phyloP scores from a whole-genome alignment of 1,284 basidiomycete species.

The Leccinum pallidistipes region DNA sequence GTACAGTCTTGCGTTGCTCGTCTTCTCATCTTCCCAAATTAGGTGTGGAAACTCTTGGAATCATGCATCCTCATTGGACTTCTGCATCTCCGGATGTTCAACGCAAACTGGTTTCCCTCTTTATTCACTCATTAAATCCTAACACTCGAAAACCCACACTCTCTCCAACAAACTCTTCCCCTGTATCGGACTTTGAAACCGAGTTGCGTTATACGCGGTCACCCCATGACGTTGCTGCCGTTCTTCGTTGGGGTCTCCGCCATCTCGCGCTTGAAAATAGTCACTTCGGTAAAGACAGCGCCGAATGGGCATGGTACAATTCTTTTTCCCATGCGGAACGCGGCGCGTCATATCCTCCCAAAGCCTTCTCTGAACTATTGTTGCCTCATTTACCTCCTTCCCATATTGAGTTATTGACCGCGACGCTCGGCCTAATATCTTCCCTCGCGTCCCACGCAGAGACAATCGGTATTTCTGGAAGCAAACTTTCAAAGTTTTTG shows the following conservation, averaged over 20 bases:
- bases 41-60: conserved; percentile 74
- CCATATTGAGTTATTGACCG: conserved; percentile 57
- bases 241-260: conserved; percentile 76
- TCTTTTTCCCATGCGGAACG: conserved; percentile 60
- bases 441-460: conserved; percentile 71
- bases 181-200: conserved; percentile 54
- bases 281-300: conserved; percentile 47
- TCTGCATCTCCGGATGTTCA: conserved; percentile 67
- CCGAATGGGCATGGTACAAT: conserved; percentile 63
- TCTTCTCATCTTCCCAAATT: conserved; percentile 6
- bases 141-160: conserved; percentile 45
- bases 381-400: conserved; percentile 54
- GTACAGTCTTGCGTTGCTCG: background rate
- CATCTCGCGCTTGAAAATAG: conserved; percentile 59
- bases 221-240: conserved; percentile 72
- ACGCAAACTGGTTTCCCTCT: conserved; percentile 67
- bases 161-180: conserved; percentile 47
- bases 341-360: conserved; percentile 52
- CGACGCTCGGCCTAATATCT: conserved; percentile 59
- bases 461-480: conserved; percentile 67
- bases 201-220: conserved; percentile 63
- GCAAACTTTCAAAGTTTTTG: conserved; percentile 67
- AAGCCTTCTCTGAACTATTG: conserved; percentile 59
- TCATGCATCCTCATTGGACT: conserved; percentile 82
- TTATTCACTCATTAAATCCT: conserved; percentile 60